A percentile compares a stretch with the other conserved stretches of the same genome.
Conservation (phyloP, 148 eudicot species). For the Camellia sinensis region DNA sequence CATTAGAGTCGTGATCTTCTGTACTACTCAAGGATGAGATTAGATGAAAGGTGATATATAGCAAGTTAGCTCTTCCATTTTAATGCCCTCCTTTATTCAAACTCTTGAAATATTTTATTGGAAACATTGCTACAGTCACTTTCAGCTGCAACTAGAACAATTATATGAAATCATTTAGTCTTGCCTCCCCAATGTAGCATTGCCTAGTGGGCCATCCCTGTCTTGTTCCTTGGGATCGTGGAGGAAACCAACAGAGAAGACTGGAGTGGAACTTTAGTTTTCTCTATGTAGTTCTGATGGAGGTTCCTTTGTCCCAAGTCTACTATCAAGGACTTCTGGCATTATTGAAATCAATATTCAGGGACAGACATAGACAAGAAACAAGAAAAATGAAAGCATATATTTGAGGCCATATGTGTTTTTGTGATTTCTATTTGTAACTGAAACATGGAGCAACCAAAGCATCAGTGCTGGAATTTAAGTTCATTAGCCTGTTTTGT, state of each 20-base stretch:
- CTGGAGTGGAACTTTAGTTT: no score
- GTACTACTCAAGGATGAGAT: not conserved
- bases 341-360: not conserved
- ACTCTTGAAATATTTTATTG: not conserved
- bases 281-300: not conserved
- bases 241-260: not conserved
- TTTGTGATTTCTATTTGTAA: not conserved
- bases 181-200: not conserved
- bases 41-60: not conserved
- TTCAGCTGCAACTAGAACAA: not conserved
- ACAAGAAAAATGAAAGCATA: not conserved
- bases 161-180: not conserved
- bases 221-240: not conserved
- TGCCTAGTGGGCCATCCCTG: conserved; percentile 3
- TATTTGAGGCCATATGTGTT: not conserved
- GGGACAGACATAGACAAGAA: not conserved
- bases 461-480: not conserved
- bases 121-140: not conserved
- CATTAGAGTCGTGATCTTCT: not conserved
- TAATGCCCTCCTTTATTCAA: not conserved
- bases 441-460: not conserved
- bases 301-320: conserved; percentile 5
- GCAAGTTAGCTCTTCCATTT: not conserved
- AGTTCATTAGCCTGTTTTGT: not conserved
- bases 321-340: not conserved